Evolutionary conservation across 108 stramenopile genomes (phyloP).

Genomic region (Chaetoceros muelleri): DNA sequence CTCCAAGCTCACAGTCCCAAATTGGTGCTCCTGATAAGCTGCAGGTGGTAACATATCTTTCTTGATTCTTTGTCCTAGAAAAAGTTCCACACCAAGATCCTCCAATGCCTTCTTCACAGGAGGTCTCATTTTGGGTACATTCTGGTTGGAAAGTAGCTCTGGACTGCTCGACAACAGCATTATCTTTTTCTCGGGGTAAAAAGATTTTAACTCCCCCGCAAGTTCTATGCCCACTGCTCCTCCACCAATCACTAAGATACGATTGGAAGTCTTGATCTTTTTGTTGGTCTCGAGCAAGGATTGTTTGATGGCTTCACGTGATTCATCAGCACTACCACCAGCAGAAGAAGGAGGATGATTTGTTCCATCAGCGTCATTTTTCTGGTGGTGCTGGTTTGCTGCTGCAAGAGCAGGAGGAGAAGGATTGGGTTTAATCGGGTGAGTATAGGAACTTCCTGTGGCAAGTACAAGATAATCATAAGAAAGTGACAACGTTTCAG

Average conservation of each 20-base stretch:
- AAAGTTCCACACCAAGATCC: not conserved
- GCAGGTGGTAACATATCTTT: too few species aligned
- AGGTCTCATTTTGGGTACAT: not conserved
- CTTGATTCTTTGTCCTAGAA: not conserved
- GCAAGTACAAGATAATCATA: conserved; percentile 5
- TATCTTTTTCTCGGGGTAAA: not conserved
- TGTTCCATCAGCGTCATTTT: not conserved
- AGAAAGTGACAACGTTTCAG: not conserved
- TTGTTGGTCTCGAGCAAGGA: too few species aligned
- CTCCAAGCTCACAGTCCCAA: not conserved
- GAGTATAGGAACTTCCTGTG: not conserved
- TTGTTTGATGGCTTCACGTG: too few species aligned
- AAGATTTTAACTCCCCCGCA: not conserved
- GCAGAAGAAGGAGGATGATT: too few species aligned
- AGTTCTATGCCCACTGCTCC: not conserved
- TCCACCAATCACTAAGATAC: not conserved
- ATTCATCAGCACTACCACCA: too few species aligned
- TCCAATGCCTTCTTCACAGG: not conserved
- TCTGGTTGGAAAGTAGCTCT: conserved; percentile 2
- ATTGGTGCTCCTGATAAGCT: not conserved
- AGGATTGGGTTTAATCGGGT: not conserved
- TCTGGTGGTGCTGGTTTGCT: not conserved
- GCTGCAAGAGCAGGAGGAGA: too few species aligned
- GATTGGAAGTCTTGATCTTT: not conserved
- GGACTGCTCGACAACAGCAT: not conserved